Evolutionary conservation across 2,329 filamentous ascomycete species (phyloP).

Genomic region (Fusarium papillatum): DNA sequence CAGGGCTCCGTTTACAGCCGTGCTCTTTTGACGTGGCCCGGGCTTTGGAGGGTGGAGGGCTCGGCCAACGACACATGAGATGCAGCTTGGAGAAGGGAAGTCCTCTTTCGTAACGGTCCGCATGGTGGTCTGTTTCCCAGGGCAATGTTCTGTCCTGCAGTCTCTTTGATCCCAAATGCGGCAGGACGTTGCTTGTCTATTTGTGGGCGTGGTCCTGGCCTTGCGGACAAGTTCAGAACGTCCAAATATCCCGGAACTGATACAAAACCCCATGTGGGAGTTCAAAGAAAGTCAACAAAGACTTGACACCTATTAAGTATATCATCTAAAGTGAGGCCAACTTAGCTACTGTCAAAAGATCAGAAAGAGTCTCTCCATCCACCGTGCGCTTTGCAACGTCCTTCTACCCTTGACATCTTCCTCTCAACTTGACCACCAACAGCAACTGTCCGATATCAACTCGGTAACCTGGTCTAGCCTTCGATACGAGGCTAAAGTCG

Average conservation of each 20-base stretch:
- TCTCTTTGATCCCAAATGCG: constrained; percentile 37
- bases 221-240: constrained; percentile 30
- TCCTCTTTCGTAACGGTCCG: constrained; percentile 34
- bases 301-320: constrained; percentile 20
- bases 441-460: constrained; percentile 5
- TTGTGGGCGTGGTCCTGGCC: constrained; percentile 42
- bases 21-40: constrained; percentile 36
- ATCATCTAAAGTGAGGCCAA: constrained; percentile 33
- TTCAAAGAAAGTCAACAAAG: constrained; percentile 45
- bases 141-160: constrained; percentile 23
- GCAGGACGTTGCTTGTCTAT: constrained; percentile 43
- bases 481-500: not conserved
- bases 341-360: constrained; percentile 38
- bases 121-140: constrained; percentile 39
- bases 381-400: constrained; percentile 23
- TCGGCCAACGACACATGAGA: constrained; percentile 44
- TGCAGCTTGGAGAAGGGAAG: constrained; percentile 41
- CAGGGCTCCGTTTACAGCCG: constrained; percentile 23
- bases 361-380: constrained; percentile 21
- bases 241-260: constrained; percentile 25
- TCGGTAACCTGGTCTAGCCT: not conserved
- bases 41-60: constrained; percentile 25
- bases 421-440: constrained; percentile 10
- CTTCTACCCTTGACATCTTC: constrained; percentile 8
- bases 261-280: constrained; percentile 36